A percentile compares a stretch with the other conserved stretches of the same genome.
These are phyloP conservation scores for Ophiocytium majus DNA, from an alignment of 352 stramenopile genomes.

Conservation along the genomic window DNA sequence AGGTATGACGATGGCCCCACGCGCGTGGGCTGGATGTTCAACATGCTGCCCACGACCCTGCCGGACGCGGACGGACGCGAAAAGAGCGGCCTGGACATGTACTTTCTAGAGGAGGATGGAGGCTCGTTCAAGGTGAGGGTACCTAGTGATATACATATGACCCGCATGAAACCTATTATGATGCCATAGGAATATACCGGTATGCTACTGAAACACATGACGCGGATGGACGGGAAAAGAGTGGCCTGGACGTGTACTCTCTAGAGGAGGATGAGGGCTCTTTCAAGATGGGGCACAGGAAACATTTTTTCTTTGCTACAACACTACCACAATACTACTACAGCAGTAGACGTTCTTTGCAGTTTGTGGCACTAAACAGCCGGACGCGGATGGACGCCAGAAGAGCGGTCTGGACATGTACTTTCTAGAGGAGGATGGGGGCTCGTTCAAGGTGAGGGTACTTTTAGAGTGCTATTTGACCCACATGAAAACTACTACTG, in stretches of 20 bases:
- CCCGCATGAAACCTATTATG: no score
- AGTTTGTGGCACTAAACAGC: constrained; percentile 54
- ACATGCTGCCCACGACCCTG: constrained; percentile 56
- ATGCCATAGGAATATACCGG: no score
- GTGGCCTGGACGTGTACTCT: constrained; percentile 90
- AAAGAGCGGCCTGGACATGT: constrained; percentile 85
- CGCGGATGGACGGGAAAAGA: constrained; percentile 68
- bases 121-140: constrained; percentile 92
- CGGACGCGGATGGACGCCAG: constrained; percentile 64
- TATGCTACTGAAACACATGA: no score
- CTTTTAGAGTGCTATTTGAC: no score
- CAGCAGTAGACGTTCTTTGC: no score
- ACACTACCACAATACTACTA: neutral
- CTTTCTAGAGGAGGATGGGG: constrained; percentile 86
- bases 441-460: constrained; percentile 95
- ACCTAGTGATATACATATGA: no score
- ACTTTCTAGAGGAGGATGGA: constrained; percentile 88
- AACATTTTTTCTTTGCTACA: constrained; percentile 1
- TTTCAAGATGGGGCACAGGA: constrained; percentile 97
- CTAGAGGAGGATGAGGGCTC: constrained; percentile 81
- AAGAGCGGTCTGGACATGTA: constrained; percentile 87
- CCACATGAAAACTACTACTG: no score
- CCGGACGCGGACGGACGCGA: constrained; percentile 63
- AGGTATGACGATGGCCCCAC: constrained; percentile 44
- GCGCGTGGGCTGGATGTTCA: constrained; percentile 56